Percentiles rank a stretch among this genome's conserved stretches.
phyloP scores from a whole-genome alignment of 805 yeast genomes.

The Metschnikowia koreensis region DNA sequence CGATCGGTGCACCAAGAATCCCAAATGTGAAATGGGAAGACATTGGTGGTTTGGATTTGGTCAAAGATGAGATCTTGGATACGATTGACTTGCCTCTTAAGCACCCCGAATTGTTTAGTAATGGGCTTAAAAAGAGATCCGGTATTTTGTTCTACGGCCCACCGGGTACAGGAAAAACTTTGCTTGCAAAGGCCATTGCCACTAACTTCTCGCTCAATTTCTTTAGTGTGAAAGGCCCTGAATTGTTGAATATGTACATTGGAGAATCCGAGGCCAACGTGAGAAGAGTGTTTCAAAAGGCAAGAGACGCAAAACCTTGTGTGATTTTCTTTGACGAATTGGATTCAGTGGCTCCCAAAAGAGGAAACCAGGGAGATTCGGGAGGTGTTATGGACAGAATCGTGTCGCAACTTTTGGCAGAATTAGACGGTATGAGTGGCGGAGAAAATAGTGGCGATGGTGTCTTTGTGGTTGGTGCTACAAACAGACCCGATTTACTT shows the following conservation, averaged over 20 bases:
- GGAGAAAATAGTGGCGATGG: constrained; percentile 59
- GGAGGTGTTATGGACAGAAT: constrained; percentile 99
- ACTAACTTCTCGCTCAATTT: constrained; percentile 91
- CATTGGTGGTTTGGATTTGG: constrained; percentile 90
- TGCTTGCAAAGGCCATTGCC: constrained; percentile 95
- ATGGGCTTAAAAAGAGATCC: constrained; percentile 89
- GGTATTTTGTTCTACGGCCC: constrained; percentile 97
- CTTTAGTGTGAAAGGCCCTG: constrained; percentile 97
- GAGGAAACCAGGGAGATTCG: constrained; percentile 98
- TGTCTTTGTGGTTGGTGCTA: constrained; percentile 98
- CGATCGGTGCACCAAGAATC: constrained; percentile 95
- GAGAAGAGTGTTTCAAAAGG: constrained; percentile 87
- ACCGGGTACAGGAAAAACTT: constrained; percentile 97
- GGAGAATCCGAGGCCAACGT: constrained; percentile 99
- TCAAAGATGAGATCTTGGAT: constrained; percentile 89
- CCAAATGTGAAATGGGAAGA: constrained; percentile 97
- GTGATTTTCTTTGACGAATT: constrained; percentile 96
- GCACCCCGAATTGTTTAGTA: constrained; percentile 83
- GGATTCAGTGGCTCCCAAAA: constrained; percentile 96
- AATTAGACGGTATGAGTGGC: constrained; percentile 93
- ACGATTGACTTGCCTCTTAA: constrained; percentile 95
- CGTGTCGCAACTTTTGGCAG: constrained; percentile 92
- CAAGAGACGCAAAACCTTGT: constrained; percentile 96
- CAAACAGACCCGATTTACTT: constrained; percentile 90
- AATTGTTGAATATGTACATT: constrained; percentile 92